phyloP scores from a whole-genome alignment of 495 filamentous ascomycete genomes.

The Neohortaea acidophila region DNA sequence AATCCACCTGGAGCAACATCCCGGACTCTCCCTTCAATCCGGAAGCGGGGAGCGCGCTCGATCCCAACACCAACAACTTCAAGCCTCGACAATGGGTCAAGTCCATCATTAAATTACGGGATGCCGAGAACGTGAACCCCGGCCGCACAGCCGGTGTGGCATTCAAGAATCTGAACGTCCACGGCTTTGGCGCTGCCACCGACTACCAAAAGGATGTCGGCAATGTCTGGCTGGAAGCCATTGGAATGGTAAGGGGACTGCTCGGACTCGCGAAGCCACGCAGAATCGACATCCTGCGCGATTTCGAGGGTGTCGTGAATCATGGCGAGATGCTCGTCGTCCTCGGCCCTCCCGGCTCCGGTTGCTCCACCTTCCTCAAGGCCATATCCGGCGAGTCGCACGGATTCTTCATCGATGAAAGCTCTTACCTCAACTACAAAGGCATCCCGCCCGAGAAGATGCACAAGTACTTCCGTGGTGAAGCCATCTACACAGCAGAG shows the following conservation, averaged over 20 bases:
- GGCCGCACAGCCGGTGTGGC: constrained; percentile 30
- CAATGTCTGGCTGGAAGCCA: constrained; percentile 24
- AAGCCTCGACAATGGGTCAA: constrained; percentile 43
- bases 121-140: constrained; percentile 21
- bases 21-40: constrained; percentile 24
- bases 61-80: constrained; percentile 42
- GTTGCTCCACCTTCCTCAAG: constrained; percentile 61
- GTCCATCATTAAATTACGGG: constrained; percentile 30
- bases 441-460: constrained; percentile 28
- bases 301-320: constrained; percentile 63
- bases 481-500: constrained; percentile 33
- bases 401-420: constrained; percentile 29
- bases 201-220: constrained; percentile 33
- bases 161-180: constrained; percentile 34
- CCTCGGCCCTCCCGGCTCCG: constrained; percentile 55
- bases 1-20: constrained; percentile 16
- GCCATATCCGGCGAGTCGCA: constrained; percentile 53
- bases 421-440: constrained; percentile 29
- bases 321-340: constrained; percentile 78
- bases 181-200: constrained; percentile 34
- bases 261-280: constrained; percentile 37
- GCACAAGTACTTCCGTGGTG: constrained; percentile 30
- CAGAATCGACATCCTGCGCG: constrained; percentile 53
- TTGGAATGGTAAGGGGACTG: constrained; percentile 26
- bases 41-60: constrained; percentile 35